Evolutionary conservation across 2,329 filamentous ascomycete species (phyloP), one percentile per base, ranked within the genome.

Genomic region (Remersonia thermophila): DNA sequence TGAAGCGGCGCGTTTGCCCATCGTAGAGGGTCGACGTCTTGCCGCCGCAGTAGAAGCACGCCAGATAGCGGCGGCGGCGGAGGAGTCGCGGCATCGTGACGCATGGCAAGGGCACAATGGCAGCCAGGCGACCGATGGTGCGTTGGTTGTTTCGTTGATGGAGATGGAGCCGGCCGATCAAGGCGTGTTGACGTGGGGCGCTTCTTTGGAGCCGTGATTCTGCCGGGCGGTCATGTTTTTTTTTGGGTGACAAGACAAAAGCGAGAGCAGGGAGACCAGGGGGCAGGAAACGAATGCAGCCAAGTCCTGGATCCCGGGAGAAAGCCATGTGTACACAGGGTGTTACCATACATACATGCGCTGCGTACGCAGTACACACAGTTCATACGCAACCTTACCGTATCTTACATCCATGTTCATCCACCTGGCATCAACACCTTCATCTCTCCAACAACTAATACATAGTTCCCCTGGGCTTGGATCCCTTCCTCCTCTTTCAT

Each of bases 21-120:
- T 75, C 69, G 49, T 71, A 77, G 45, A 59, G 64, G 38, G 73
- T 65, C 25, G 67, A 64, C 25, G 80, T 81, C 48, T 71, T 74
- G 54, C 68, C 67, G 48, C 82, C 80, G 58, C 87, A 94, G 59
- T 89, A 93, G 65, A 93, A 89, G 67, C 86, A 94, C 44, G 62
- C 65, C 47, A 87, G 57, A 44, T 62, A 61, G 43, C 27, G 27
- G 5, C 58, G 62, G 31, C 54, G 47, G 36, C 55, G 53, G 44
- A 60, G 49, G 39, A 67, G 51, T 37, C 59, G 59, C 40, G 59
- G 55, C 67, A 71, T 71, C 20, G 37, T 42, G 35, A 8, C 27
- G 27, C 44, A 40, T 29, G 23, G 26, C 33, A 25, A 38, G 34
- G n/a, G 32, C 33, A 31, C 18, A 35, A 35, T 35, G 23, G 9